Conservation (phyloP, 352 stramenopile species). For the Globisporangium cystogenes region DNA sequence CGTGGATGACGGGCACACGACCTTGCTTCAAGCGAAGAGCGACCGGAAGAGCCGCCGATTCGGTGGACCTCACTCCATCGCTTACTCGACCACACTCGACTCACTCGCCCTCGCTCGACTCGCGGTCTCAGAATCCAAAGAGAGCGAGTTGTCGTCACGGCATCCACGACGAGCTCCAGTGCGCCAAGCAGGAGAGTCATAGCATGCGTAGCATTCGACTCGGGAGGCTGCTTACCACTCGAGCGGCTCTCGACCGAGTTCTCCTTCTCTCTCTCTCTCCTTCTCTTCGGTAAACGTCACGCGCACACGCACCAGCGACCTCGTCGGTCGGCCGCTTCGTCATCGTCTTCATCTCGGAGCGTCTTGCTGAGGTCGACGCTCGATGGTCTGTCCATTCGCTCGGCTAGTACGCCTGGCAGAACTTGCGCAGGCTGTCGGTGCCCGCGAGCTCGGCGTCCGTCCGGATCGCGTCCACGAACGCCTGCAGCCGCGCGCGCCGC, state of each 20-base stretch:
- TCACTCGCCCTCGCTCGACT: too few species aligned
- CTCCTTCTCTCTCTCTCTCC: background rate
- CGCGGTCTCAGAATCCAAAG: too few species aligned
- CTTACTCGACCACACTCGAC: too few species aligned
- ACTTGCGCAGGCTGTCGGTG: slow-evolving; percentile 54
- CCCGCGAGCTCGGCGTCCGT: slow-evolving; percentile 38
- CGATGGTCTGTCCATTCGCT: too few species aligned
- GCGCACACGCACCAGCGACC: background rate
- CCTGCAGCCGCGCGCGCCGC: slow-evolving; percentile 45
- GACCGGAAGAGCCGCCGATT: too few species aligned
- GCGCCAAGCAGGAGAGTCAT: background rate
- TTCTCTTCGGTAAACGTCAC: background rate
- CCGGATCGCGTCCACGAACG: slow-evolving; percentile 53
- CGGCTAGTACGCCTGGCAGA: slow-evolving; percentile 70
- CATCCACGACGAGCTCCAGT: too few species aligned
- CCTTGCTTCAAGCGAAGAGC: too few species aligned
- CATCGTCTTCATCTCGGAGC: background rate
- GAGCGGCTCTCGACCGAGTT: background rate
- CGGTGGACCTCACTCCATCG: too few species aligned
- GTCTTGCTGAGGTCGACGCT: too few species aligned
- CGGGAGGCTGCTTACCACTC: background rate
- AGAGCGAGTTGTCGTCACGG: background rate
- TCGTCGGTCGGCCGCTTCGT: background rate
- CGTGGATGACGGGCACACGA: background rate
- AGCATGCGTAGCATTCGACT: background rate